Evolutionary conservation across 768 basidiomycete species (phyloP).

Genomic region (Polyporus arcularius): DNA sequence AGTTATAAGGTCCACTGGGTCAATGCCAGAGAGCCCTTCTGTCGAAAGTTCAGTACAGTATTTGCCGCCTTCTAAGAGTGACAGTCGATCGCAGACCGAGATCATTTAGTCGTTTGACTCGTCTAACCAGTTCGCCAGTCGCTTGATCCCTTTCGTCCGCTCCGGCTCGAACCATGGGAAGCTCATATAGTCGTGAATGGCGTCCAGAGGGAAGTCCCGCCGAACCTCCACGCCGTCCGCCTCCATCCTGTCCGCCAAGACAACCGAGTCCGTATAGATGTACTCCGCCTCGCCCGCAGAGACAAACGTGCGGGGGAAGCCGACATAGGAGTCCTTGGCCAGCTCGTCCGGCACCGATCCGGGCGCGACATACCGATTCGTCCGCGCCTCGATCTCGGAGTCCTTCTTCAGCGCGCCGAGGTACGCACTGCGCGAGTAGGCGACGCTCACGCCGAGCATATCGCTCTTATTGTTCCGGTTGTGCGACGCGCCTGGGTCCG

Average conservation of each 20-base stretch:
- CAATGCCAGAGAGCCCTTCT: no score
- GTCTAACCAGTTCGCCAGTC: not conserved
- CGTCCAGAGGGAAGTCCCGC: conserved; percentile 28
- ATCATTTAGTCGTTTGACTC: not conserved
- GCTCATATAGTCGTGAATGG: conserved; percentile 30
- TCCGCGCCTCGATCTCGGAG: not conserved
- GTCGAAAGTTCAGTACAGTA: no score
- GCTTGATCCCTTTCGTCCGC: conserved; percentile 17
- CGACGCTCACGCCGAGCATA: not conserved
- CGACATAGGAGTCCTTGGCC: conserved; percentile 20
- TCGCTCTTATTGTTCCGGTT: conserved; percentile 1
- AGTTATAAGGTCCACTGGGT: no score
- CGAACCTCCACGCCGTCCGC: conserved; percentile 13
- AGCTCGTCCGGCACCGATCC: conserved; percentile 10
- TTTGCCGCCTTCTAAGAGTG: no score
- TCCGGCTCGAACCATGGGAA: conserved; percentile 29
- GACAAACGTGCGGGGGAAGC: conserved; percentile 37
- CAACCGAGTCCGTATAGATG: conserved; percentile 9
- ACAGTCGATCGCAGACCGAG: no score
- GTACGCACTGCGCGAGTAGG: conserved; percentile 7
- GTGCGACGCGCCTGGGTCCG: conserved; percentile 2
- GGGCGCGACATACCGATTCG: conserved; percentile 21
- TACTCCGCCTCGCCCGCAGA: conserved; percentile 32
- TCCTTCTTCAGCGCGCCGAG: conserved; percentile 3
- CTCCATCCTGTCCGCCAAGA: conserved; percentile 5